Base-by-base conservation (phyloP, 805 yeast genomes). In the Tetrapisispora fleetii region DNA sequence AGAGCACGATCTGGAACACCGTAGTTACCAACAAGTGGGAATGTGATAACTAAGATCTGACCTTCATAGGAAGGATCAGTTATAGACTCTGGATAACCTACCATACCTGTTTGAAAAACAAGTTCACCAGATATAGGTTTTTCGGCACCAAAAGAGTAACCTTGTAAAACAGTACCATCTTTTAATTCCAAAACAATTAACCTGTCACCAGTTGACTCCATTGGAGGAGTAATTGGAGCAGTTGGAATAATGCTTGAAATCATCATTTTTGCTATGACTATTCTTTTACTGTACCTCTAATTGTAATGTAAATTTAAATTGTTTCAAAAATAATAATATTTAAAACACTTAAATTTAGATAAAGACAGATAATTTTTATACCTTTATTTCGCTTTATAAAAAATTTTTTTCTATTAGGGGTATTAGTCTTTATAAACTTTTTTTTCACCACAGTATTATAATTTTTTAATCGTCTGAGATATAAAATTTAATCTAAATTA, bases 61-160 rank as follows among this genome's bases (percentile, higher is more conserved):
- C 99, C 99, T 65, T 86, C 90, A 70, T 93, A 93, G 41, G 98
- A 93, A 52, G 99, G 99, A 71, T 93, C 99, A 38, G 99, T 89
- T 68, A 93, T 80, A 47, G 97, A 82, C 71, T 93, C 99, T 39
- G 98, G 99, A 68, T 93, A 93, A 53, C 99, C 99, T 58, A 93
- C 98, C 96, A 93, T 90, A 75, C 99, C 98, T 54, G 99, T 93
- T 72, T 95, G 98, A 80, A 93, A 93, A 52, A 93, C 99, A 60
- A 95, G 80, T 73, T 93, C 99, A 77, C 99, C 99, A 49, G 98
- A 95, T 49, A 81, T 80, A 24, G 95, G 68, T 52, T 76, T 79
- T 53, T 83, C 83, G 48, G 98, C 96, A 76, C 99, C 99, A 62
- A 93, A 93, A 19, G 98, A 91, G 73, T 85, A 88, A 71, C 99